phyloP scores from a whole-genome alignment of 148 eudicot genomes.

The Drosera capensis region DNA sequence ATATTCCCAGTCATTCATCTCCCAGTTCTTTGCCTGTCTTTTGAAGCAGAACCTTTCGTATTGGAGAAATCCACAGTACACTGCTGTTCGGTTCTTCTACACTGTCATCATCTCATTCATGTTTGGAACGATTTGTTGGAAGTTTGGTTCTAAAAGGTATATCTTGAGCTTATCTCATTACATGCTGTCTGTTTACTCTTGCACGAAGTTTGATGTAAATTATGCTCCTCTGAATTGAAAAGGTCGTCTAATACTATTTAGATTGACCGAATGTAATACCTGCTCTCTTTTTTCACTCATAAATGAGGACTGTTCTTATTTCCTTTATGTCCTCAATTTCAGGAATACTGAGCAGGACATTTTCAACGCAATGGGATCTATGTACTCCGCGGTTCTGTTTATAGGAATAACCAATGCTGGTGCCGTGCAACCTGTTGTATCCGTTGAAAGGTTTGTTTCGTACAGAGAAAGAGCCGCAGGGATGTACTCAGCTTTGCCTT shows the following conservation, averaged over 20 bases:
- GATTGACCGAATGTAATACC: neutral
- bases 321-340: neutral
- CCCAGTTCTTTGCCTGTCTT: constrained; percentile 49
- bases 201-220: no score
- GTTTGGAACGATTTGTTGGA: constrained; percentile 82
- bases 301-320: neutral
- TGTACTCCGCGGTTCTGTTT: constrained; percentile 82
- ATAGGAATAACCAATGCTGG: constrained; percentile 84
- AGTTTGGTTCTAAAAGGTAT: constrained; percentile 65
- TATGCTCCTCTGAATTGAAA: no score
- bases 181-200: no score
- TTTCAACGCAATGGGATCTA: constrained; percentile 87
- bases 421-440: constrained; percentile 79
- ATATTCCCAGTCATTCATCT: constrained; percentile 38
- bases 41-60: constrained; percentile 73
- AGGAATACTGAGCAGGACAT: constrained; percentile 84
- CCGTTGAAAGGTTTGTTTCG: constrained; percentile 67
- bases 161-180: neutral
- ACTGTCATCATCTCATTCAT: constrained; percentile 63
- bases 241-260: no score
- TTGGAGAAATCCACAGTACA: constrained; percentile 71
- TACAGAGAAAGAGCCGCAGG: constrained; percentile 89
- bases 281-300: neutral
- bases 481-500: constrained; percentile 81
- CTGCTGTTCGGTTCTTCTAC: constrained; percentile 72